These are phyloP conservation scores for Nidularia pulvinata DNA, from an alignment of 768 basidiomycete genomes.

Conservation along the genomic window DNA sequence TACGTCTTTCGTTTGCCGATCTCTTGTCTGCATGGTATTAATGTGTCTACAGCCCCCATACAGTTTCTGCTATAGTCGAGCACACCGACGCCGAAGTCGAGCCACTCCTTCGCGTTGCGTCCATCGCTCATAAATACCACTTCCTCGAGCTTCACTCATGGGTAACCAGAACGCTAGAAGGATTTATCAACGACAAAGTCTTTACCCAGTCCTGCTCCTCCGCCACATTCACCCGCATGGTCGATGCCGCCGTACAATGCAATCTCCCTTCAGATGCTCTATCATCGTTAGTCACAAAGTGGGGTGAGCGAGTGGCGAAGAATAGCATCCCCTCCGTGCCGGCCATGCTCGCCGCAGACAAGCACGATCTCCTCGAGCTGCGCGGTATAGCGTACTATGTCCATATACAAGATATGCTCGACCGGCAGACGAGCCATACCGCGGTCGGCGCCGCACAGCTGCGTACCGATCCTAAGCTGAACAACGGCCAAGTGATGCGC, in stretches of 20 bases:
- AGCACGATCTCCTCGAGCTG: constrained; percentile 21
- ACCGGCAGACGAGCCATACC: constrained; percentile 19
- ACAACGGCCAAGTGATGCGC: constrained; percentile 29
- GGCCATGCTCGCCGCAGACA: constrained; percentile 33
- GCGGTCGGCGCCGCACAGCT: constrained; percentile 24
- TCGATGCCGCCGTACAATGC: constrained; percentile 18
- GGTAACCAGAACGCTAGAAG: constrained; percentile 34
- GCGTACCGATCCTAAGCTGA: constrained; percentile 30
- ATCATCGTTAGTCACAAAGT: constrained; percentile 20
- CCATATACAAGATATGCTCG: constrained; percentile 31
- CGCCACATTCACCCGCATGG: constrained; percentile 22
- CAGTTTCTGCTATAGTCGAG: constrained; percentile 19
- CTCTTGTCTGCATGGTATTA: background rate
- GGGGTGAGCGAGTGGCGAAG: constrained; percentile 24
- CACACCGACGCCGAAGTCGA: constrained; percentile 24
- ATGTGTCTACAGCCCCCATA: background rate
- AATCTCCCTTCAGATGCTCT: constrained; percentile 16
- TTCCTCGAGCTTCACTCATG: constrained; percentile 44
- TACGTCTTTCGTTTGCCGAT: constrained; percentile 23
- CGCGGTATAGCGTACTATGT: constrained; percentile 36
- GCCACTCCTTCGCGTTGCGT: constrained; percentile 40
- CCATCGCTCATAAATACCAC: constrained; percentile 48
- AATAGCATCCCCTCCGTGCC: constrained; percentile 30
- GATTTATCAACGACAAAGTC: constrained; percentile 16
- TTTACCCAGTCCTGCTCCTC: constrained; percentile 32